Evolutionary conservation across 2,329 filamentous ascomycete species (phyloP).

Genomic region (Hymenoscyphus repandus): DNA sequence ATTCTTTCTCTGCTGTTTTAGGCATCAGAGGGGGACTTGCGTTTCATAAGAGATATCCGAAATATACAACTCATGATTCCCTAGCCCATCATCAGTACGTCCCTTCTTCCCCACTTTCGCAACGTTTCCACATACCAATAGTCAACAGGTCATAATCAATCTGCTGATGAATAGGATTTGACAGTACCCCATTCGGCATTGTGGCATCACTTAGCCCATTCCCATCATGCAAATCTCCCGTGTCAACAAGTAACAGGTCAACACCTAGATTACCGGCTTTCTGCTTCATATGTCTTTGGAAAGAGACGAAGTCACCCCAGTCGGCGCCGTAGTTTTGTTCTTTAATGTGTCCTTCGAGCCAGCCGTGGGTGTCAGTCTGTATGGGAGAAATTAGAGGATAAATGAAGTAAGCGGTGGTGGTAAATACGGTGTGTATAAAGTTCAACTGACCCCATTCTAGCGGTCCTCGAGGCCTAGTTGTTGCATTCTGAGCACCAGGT

Average conservation of each 20-base stretch:
- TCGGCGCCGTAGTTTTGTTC: constrained; percentile 89
- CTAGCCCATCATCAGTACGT: no score
- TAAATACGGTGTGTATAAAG: not conserved
- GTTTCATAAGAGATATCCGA: constrained; percentile 48
- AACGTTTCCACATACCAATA: constrained; percentile 41
- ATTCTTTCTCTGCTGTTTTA: no score
- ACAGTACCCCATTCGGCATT: constrained; percentile 76
- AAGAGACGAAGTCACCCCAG: constrained; percentile 95
- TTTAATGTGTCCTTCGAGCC: constrained; percentile 85
- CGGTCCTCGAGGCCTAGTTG: constrained; percentile 36
- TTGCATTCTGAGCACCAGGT: constrained; percentile 39
- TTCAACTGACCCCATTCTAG: constrained; percentile 25
- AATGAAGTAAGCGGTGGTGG: not conserved
- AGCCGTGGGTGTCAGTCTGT: constrained; percentile 47
- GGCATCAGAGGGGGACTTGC: no score
- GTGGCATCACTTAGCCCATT: constrained; percentile 90
- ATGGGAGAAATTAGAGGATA: constrained; percentile 8
- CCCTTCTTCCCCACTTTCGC: not conserved
- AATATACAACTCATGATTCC: constrained; percentile 92
- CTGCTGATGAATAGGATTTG: constrained; percentile 76
- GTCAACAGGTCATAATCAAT: constrained; percentile 78
- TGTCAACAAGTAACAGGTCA: constrained; percentile 83
- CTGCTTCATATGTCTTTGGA: constrained; percentile 72
- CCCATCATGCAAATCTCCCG: constrained; percentile 77
- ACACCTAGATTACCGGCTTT: constrained; percentile 71